These are phyloP conservation scores for Rhizopus sp. DNA, from an alignment of 371 early-diverging fungal species.

Conservation along the genomic window DNA sequence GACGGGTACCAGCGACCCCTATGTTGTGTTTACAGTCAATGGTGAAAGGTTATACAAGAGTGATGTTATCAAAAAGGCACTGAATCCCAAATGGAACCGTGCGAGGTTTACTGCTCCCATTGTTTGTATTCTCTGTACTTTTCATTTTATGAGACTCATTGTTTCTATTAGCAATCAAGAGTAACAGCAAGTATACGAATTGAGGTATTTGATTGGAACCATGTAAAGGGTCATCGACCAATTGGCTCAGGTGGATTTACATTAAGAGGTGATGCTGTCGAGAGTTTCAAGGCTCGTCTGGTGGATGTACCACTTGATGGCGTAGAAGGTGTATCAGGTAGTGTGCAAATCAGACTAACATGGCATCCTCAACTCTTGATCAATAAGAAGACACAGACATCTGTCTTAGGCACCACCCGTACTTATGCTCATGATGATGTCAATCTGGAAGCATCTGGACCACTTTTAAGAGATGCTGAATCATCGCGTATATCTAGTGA, in stretches of 20 bases:
- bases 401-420: slow-evolving; percentile 33
- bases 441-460: slow-evolving; percentile 26
- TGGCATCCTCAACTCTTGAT: slow-evolving; percentile 52
- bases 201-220: slow-evolving; percentile 89
- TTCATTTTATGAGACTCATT: neutral
- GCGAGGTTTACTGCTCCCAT: slow-evolving; percentile 72
- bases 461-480: slow-evolving; percentile 9
- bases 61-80: slow-evolving; percentile 72
- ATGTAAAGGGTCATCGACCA: slow-evolving; percentile 55
- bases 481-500: slow-evolving; percentile 12
- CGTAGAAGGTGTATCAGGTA: slow-evolving; percentile 43
- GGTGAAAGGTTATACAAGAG: slow-evolving; percentile 81
- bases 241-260: slow-evolving; percentile 50
- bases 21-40: slow-evolving; percentile 72
- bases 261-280: slow-evolving; percentile 41
- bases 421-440: slow-evolving; percentile 20
- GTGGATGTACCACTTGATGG: slow-evolving; percentile 48
- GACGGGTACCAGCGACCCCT: slow-evolving; percentile 79
- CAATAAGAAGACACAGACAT: slow-evolving; percentile 44
- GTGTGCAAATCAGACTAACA: slow-evolving; percentile 37
- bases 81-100: slow-evolving; percentile 80
- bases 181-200: slow-evolving; percentile 62
- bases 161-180: slow-evolving; percentile 49
- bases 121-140: slow-evolving; percentile 41
- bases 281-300: slow-evolving; percentile 37